phyloP scores from a whole-genome alignment of 2,329 filamentous ascomycete species.

The Fusarium nanum region DNA sequence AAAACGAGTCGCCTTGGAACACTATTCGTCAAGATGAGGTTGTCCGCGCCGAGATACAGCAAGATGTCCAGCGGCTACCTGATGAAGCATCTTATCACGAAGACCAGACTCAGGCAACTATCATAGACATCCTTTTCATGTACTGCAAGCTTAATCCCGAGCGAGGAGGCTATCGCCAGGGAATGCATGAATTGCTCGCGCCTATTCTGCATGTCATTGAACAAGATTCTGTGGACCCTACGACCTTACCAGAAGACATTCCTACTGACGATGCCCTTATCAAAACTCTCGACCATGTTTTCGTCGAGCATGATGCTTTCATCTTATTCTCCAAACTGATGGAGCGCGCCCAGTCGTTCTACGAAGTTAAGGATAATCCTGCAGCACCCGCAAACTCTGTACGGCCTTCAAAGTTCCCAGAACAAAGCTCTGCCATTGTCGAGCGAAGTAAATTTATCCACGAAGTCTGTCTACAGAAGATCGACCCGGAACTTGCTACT shows the following conservation, averaged over 20 bases:
- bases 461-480: slow-evolving; percentile 78
- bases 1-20: slow-evolving; percentile 85
- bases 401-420: slow-evolving; percentile 40
- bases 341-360: slow-evolving; percentile 87
- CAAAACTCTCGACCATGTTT: slow-evolving; percentile 76
- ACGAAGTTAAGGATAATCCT: slow-evolving; percentile 68
- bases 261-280: slow-evolving; percentile 66
- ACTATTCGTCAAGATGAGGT: slow-evolving; percentile 86
- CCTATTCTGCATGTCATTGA: slow-evolving; percentile 88
- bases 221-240: slow-evolving; percentile 77
- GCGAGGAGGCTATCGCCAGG: slow-evolving; percentile 91
- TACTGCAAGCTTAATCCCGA: slow-evolving; percentile 93
- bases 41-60: slow-evolving; percentile 87
- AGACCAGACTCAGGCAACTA: slow-evolving; percentile 78
- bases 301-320: slow-evolving; percentile 91
- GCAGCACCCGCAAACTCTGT: slow-evolving; percentile 29
- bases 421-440: slow-evolving; percentile 73
- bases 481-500: slow-evolving; percentile 84
- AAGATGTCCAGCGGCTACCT: slow-evolving; percentile 93
- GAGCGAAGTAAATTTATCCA: slow-evolving; percentile 89
- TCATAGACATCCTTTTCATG: slow-evolving; percentile 91
- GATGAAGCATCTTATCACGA: slow-evolving; percentile 92
- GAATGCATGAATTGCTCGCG: slow-evolving; percentile 96
- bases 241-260: slow-evolving; percentile 49
- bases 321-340: slow-evolving; percentile 87